Base-by-base conservation (phyloP, 371 early-diverging fungal genomes). In the Syncephalastrum monosporum region DNA sequence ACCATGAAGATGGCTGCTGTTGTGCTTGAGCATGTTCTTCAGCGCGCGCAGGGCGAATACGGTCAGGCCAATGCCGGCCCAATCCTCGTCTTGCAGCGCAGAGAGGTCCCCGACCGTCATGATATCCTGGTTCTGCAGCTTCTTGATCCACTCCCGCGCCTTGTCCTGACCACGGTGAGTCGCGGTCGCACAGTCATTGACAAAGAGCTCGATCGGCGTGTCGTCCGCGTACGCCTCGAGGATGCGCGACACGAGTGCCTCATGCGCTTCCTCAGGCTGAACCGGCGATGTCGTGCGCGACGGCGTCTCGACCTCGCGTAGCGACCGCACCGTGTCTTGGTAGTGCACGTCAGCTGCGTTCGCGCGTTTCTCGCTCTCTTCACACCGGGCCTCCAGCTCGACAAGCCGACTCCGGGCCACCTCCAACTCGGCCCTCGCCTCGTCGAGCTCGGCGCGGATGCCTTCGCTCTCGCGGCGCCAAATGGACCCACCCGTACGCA, bases 21-120 rank as follows among this genome's bases (percentile, higher is more conserved):
- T 33, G 8, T 33, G 38, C 16, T 82, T 79, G 13, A 90, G 70
- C 67, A 86, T 84, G 62, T 91, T 91, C 71, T 92, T 91, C 57
- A 94, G 74, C 0, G 92, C 91, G 55, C 96, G 82, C 38, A 83
- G 71, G 1, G 95, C 92, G 82, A 94, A 95, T 5, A 96, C 94
- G 3, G 95, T 93, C 60, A 96, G 73, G 8, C 88, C 89, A 47
- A 87, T 77, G 8, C 82, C 83, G 23, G 78, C 77, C 92, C 92
- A 92, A 65, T 92, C 92, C 47, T 88, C 87, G 45, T 90, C 91
- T 48, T 86, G 85, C 41, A 92, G 69, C 57, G 88, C 89, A 10
- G 88, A 79, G 38, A 92, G 71, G 65, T 92, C 91, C 17, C 91
- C 92, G 5, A 92, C 89, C 0, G 91, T 90, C 87, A 90, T 84